phyloP scores from a whole-genome alignment of 768 basidiomycete genomes.

The Ephemerocybe angulata region DNA sequence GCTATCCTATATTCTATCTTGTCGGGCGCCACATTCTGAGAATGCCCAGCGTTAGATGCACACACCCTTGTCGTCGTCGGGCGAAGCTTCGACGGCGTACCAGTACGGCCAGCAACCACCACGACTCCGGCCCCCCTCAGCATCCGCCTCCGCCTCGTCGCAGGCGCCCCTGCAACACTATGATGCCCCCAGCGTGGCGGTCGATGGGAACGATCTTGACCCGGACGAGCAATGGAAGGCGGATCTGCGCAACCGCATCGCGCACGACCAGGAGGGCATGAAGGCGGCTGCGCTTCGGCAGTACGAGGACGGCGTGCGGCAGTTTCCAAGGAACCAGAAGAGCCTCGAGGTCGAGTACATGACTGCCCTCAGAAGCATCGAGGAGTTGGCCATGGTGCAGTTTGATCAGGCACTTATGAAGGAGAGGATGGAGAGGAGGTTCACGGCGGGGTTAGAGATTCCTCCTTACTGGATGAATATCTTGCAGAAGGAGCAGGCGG shows the following conservation, averaged over 20 bases:
- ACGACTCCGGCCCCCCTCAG: constrained; percentile 15
- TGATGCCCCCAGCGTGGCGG: not conserved
- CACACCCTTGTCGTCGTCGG: constrained; percentile 7
- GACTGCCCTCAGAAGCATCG: constrained; percentile 41
- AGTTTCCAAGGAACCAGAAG: constrained; percentile 30
- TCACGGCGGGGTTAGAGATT: constrained; percentile 38
- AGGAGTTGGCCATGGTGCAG: constrained; percentile 42
- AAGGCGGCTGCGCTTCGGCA: constrained; percentile 64
- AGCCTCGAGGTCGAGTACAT: constrained; percentile 35
- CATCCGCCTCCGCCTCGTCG: not conserved
- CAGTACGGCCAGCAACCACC: constrained; percentile 22
- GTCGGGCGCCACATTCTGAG: no score
- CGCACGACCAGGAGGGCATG: constrained; percentile 38
- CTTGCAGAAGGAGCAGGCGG: constrained; percentile 34
- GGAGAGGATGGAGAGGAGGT: constrained; percentile 49
- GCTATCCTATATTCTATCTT: no score
- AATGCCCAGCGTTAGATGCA: not conserved
- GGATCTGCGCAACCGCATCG: constrained; percentile 44
- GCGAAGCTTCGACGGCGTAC: not conserved
- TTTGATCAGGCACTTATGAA: constrained; percentile 41
- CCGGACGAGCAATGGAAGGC: constrained; percentile 57
- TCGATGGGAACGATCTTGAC: constrained; percentile 37
- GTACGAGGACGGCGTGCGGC: constrained; percentile 47
- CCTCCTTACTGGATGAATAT: constrained; percentile 25
- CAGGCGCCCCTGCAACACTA: not conserved